These are phyloP conservation scores for Neocatenulostroma microsporum DNA, from an alignment of 2,329 filamentous ascomycete species.

Conservation along the genomic window DNA sequence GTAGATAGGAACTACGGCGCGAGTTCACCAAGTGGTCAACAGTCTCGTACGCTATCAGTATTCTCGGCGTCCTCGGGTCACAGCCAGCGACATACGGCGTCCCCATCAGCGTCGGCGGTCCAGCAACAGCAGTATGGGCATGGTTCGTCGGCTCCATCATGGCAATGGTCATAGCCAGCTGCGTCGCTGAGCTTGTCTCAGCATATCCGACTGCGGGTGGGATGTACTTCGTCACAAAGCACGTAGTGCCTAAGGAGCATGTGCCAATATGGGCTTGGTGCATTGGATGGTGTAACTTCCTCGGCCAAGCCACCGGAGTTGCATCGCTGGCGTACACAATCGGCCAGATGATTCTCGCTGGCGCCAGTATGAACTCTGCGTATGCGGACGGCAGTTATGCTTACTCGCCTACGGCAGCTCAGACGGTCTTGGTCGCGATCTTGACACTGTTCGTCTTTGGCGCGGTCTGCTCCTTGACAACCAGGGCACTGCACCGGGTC, in stretches of 20 bases:
- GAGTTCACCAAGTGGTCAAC: slow-evolving; percentile 62
- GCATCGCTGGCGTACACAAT: slow-evolving; percentile 58
- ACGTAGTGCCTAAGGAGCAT: slow-evolving; percentile 54
- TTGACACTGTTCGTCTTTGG: slow-evolving; percentile 49
- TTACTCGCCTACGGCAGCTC: slow-evolving; percentile 49
- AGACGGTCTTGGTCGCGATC: slow-evolving; percentile 53
- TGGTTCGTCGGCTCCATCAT: slow-evolving; percentile 58
- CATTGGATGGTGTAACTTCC: slow-evolving; percentile 59
- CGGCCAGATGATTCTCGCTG: slow-evolving; percentile 56
- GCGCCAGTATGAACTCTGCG: slow-evolving; percentile 53
- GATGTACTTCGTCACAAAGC: slow-evolving; percentile 62
- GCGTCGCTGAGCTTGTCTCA: slow-evolving; percentile 58
- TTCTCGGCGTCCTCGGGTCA: slow-evolving; percentile 57
- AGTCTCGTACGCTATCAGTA: slow-evolving; percentile 58
- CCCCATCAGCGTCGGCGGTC: slow-evolving; percentile 52
- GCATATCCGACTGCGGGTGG: slow-evolving; percentile 60
- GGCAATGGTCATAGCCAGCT: slow-evolving; percentile 57
- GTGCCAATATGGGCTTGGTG: slow-evolving; percentile 58
- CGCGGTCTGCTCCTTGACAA: slow-evolving; percentile 55
- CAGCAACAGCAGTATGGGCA: slow-evolving; percentile 58
- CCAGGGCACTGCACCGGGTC: slow-evolving; percentile 51
- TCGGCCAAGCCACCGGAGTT: slow-evolving; percentile 57
- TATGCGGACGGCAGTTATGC: slow-evolving; percentile 45
- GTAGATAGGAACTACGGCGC: slow-evolving; percentile 50
- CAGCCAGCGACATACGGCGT: slow-evolving; percentile 56